phyloP scores from a whole-genome alignment of 768 basidiomycete genomes.

The Tulasnella sp. region DNA sequence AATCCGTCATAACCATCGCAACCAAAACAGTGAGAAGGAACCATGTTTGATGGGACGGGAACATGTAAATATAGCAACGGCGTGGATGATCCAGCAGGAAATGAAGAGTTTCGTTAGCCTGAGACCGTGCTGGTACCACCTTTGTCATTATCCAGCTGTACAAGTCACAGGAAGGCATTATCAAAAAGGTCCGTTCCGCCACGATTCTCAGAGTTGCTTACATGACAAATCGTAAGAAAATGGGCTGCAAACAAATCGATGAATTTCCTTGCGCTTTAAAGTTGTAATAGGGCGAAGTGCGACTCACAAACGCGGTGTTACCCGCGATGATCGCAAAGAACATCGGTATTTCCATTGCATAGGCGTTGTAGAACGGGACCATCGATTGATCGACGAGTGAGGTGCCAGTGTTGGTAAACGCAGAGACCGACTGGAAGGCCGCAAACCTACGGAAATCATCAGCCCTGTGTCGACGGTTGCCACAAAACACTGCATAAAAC shows the following conservation, averaged over 20 bases:
- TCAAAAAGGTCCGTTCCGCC: too few relatives aligned
- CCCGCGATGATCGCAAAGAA: conserved; percentile 75
- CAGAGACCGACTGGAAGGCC: conserved; percentile 71
- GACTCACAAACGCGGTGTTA: conserved; percentile 85
- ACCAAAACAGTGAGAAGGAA: conserved; percentile 65
- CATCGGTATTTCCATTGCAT: conserved; percentile 66
- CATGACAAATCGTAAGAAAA: conserved; percentile 63
- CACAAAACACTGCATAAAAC: background rate
- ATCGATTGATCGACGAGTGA: conserved; percentile 84
- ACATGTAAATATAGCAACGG: conserved; percentile 78
- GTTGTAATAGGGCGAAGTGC: background rate
- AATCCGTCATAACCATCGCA: conserved; percentile 65
- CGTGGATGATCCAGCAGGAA: conserved; percentile 94
- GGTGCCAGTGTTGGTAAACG: conserved; percentile 82
- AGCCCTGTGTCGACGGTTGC: background rate
- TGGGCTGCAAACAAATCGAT: too few relatives aligned
- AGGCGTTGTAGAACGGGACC: conserved; percentile 82
- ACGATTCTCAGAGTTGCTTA: conserved; percentile 31
- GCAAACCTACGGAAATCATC: conserved; percentile 52
- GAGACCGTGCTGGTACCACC: conserved; percentile 46
- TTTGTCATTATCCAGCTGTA: conserved; percentile 66
- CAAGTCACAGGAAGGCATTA: too few relatives aligned
- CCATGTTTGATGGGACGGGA: conserved; percentile 92
- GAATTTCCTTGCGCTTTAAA: too few relatives aligned
- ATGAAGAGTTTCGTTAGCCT: conserved; percentile 64